These are phyloP conservation scores for Lentinula lateritia DNA, from an alignment of 768 basidiomycete species.

Conservation along the genomic window DNA sequence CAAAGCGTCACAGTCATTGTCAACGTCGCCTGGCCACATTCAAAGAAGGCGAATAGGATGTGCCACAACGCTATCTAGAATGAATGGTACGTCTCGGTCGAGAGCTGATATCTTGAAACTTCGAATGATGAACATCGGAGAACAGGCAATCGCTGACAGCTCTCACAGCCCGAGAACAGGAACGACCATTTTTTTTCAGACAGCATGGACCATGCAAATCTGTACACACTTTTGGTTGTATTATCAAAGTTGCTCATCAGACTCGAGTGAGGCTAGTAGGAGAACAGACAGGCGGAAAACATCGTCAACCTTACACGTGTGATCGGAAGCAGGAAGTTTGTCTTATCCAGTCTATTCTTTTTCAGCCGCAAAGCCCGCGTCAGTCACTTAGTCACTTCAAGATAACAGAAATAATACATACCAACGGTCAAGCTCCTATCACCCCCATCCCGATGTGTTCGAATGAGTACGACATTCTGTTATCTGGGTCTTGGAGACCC, in stretches of 20 bases:
- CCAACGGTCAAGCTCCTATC: too few relatives aligned
- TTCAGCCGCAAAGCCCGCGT: neutral
- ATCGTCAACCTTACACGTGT: neutral
- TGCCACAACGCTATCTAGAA: neutral
- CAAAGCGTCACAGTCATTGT: neutral
- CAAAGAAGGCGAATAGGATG: neutral
- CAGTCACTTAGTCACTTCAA: neutral
- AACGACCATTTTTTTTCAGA: neutral
- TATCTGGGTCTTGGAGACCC: neutral
- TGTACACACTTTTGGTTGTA: neutral
- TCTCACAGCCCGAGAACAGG: neutral
- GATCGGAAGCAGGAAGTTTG: neutral
- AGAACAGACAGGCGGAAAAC: neutral
- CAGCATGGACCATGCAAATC: neutral
- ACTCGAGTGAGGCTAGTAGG: neutral
- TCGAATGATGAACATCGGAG: neutral
- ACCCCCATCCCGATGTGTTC: neutral
- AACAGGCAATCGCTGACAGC: neutral
- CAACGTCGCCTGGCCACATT: neutral
- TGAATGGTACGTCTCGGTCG: neutral
- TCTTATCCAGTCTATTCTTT: neutral
- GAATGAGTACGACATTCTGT: neutral
- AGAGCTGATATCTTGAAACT: neutral
- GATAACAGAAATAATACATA: neutral
- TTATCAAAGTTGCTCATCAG: neutral